These are phyloP conservation scores for Tuctoria greenei DNA, from an alignment of 176 grass and related monocot genomes.

Conservation along the genomic window DNA sequence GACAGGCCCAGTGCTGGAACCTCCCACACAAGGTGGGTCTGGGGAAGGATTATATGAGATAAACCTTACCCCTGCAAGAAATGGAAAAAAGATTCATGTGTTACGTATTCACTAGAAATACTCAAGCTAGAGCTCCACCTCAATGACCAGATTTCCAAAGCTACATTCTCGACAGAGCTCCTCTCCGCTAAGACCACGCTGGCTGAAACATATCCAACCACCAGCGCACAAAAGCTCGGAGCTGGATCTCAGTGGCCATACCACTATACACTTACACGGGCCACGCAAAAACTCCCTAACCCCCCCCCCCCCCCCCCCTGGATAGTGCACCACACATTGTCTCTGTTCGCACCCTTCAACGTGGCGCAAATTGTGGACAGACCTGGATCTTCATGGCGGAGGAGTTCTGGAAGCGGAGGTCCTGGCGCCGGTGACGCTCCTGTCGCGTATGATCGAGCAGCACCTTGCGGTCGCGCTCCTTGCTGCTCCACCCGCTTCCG, in stretches of 20 bases:
- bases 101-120: neutral
- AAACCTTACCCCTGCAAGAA: no score
- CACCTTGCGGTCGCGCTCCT: conserved; percentile 91
- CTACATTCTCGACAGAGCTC: neutral
- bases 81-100: neutral
- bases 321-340: neutral
- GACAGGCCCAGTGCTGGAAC: no score
- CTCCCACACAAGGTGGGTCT: no score
- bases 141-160: neutral
- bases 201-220: neutral
- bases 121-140: neutral
- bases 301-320: neutral
- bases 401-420: conserved; percentile 60
- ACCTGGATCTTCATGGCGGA: conserved; percentile 95
- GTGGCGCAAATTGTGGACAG: conserved; percentile 14
- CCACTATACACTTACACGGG: no score
- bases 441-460: conserved; percentile 80
- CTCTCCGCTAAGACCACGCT: neutral
- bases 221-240: neutral
- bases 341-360: neutral
- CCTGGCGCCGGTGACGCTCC: conserved; percentile 66
- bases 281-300: no score
- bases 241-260: conserved; percentile 1
- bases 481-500: conserved; percentile 77
- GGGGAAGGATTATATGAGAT: no score